phyloP scores from a whole-genome alignment of 345 rosid genomes.

The Corchorus olitorius region DNA sequence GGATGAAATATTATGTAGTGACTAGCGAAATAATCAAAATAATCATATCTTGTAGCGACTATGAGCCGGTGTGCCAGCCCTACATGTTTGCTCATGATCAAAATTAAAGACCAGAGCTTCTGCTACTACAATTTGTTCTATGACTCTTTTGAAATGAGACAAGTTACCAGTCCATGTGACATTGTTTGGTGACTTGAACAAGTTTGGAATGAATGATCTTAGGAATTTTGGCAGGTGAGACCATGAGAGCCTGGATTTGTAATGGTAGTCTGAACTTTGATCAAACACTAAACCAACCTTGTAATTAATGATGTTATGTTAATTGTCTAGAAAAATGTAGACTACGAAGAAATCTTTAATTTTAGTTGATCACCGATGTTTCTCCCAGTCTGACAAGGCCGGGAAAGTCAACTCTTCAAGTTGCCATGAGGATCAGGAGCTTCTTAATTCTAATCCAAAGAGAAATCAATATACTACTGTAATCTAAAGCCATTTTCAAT shows the following conservation, averaged over 20 bases:
- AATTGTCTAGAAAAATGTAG: not conserved
- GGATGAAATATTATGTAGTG: not conserved
- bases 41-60: not conserved
- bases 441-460: too few species aligned
- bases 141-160: conserved; percentile 3
- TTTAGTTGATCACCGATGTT: not conserved
- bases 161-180: conserved; percentile 3
- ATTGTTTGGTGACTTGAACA: conserved; percentile 2
- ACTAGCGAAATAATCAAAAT: not conserved
- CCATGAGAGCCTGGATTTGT: not conserved
- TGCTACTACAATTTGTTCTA: not conserved
- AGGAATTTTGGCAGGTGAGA: not conserved
- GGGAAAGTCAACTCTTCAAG: not conserved
- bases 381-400: not conserved
- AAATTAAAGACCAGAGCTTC: not conserved
- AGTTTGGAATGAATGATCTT: not conserved
- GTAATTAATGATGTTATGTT: not conserved
- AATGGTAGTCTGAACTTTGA: not conserved
- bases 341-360: not conserved
- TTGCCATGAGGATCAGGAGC: too few species aligned
- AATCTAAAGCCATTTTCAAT: not conserved
- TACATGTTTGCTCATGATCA: not conserved
- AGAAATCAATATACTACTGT: too few species aligned
- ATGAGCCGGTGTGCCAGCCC: conserved; percentile 4
- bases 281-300: not conserved